Evolutionary conservation across 106 monocot species (phyloP), one percentile per base, ranked within the genome.

Genomic region (Phalaenopsis aphrodite): DNA sequence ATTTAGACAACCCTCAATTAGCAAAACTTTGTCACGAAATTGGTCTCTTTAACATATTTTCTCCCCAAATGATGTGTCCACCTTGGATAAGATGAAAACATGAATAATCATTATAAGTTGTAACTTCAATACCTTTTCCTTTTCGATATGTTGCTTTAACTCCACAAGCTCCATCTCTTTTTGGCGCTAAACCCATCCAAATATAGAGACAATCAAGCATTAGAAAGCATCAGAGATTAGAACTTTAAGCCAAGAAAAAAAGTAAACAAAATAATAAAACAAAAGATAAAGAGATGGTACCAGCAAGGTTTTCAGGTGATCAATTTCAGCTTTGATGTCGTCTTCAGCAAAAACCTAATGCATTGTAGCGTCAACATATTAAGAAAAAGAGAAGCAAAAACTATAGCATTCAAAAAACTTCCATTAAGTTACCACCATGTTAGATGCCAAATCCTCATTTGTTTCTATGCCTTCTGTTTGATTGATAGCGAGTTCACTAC

Each of bases 101-200:
- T 45, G 12, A 65, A 24, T 39, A 45, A 30, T 85, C 52, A 52
- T 52, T 12, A 10, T 52, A 12, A 3, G 12, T 52, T 52, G 15
- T 12, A 52, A 52, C 12, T 14, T 52, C 0, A 10, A 0, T 52
- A 94, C 94, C 92, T 90, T 88, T 67, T 90, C 92, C 67, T 90
- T 87, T 73, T 91, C 87, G 37, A 94, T 84, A 21, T 92, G 85
- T 77, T 82, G 86, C 78, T 85, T 91, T 67, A 94, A 78, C 55
- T 78, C 80, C 58, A 71, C 67, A 36, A 94, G 82, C 68, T 94
- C 92, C 81, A 68, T 48, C 74, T 94, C 92, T 61, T 92, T 92
- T 81, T 91, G 78, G 72, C 82, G 78, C 94, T 94, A 77, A 47
- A 17, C 65, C 82, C 10, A 23, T 66, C 55, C 15, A 83, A 65